phyloP scores from a whole-genome alignment of 2,329 filamentous ascomycete genomes.

The Shiraia sp. region DNA sequence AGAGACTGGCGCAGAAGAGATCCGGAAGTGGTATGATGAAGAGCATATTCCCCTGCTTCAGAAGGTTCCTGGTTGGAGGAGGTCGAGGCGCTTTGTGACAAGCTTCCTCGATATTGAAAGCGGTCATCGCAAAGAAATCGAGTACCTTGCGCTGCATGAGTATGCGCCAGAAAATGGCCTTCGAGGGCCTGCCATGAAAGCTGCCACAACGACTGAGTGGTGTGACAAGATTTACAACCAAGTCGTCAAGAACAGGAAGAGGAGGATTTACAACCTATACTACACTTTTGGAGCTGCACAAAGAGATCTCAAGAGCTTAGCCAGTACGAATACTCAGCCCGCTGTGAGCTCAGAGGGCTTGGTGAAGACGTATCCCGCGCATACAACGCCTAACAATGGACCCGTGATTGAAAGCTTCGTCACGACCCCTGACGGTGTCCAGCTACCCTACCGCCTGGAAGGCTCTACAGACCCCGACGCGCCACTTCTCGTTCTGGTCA shows the following conservation, averaged over 20 bases:
- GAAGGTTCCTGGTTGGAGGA: conserved; percentile 77
- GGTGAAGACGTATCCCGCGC: conserved; percentile 59
- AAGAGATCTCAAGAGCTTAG: conserved; percentile 66
- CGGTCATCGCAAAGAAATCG: conserved; percentile 47
- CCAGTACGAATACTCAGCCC: conserved; percentile 51
- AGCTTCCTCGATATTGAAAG: conserved; percentile 57
- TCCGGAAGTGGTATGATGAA: conserved; percentile 71
- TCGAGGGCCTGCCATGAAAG: conserved; percentile 65
- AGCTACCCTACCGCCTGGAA: conserved; percentile 74
- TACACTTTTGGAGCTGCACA: conserved; percentile 79
- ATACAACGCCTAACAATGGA: conserved; percentile 25
- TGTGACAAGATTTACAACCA: conserved; percentile 61
- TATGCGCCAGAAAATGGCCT: conserved; percentile 70
- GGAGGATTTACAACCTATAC: conserved; percentile 70
- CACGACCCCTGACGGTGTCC: conserved; percentile 68
- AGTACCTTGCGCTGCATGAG: conserved; percentile 71
- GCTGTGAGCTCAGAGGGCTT: conserved; percentile 58
- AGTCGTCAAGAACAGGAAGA: conserved; percentile 60
- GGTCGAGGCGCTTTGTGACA: conserved; percentile 71
- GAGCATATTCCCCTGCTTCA: conserved; percentile 74
- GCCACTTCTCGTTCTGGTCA: conserved; percentile 74
- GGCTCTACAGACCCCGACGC: conserved; percentile 68
- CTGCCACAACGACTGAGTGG: conserved; percentile 66
- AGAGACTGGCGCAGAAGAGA: conserved; percentile 55
- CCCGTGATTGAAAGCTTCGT: conserved; percentile 69